phyloP scores from a whole-genome alignment of 208 protist genomes.

The Leishmania aethiopica region DNA sequence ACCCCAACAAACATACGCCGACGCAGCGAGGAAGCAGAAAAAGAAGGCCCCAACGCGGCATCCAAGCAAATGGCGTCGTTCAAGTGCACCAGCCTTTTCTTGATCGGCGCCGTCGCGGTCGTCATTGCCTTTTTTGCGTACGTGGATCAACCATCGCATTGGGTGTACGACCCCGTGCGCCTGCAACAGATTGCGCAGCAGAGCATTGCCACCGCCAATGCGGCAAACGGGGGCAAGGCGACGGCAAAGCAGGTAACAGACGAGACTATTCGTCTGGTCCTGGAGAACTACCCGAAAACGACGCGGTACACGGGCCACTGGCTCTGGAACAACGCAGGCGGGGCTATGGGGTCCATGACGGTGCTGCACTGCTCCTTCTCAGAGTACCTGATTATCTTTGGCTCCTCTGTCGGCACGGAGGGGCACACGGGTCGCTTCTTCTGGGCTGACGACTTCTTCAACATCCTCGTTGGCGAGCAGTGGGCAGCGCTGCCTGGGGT shows the following conservation, averaged over 20 bases:
- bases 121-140: slow-evolving; percentile 50
- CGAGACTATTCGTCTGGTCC: slow-evolving; percentile 63
- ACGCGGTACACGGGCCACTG: slow-evolving; percentile 67
- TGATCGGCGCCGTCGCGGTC: slow-evolving; percentile 38
- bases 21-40: not conserved
- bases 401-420: slow-evolving; percentile 85
- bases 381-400: slow-evolving; percentile 95
- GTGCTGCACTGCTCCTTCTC: slow-evolving; percentile 91
- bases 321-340: slow-evolving; percentile 92
- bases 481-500: slow-evolving; percentile 60
- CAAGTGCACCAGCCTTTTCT: not conserved
- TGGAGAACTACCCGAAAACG: slow-evolving; percentile 70
- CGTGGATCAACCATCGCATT: slow-evolving; percentile 68
- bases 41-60: not conserved
- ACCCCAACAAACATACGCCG: not conserved
- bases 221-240: slow-evolving; percentile 37
- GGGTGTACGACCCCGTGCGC: slow-evolving; percentile 71
- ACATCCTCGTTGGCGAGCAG: slow-evolving; percentile 92
- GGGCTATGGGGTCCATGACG: slow-evolving; percentile 92
- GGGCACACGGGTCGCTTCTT: slow-evolving; percentile 89
- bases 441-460: slow-evolving; percentile 91
- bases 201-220: slow-evolving; percentile 67
- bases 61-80: not conserved
- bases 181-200: slow-evolving; percentile 74
- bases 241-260: slow-evolving; percentile 57